phyloP scores from a whole-genome alignment of 2,329 filamentous ascomycete species.

The Ascochyta pisi region DNA sequence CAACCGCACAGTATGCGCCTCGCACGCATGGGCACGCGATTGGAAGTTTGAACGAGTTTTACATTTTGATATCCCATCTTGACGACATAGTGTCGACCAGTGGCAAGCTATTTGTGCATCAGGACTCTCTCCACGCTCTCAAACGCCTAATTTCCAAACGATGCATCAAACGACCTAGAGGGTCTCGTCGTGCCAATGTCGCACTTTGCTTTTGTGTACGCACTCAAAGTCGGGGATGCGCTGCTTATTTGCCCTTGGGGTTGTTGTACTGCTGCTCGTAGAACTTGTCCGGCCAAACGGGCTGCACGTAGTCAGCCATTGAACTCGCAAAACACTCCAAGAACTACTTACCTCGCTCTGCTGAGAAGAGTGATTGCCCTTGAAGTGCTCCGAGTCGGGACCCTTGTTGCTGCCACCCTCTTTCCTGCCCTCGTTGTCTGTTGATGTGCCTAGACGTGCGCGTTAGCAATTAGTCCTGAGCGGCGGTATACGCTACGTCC shows the following conservation, averaged over 20 bases:
- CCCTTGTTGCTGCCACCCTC: conserved; percentile 36
- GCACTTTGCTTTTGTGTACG: not conserved
- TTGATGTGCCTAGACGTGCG: conserved; percentile 23
- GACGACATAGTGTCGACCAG: not conserved
- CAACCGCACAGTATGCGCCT: not conserved
- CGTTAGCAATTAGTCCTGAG: conserved; percentile 1
- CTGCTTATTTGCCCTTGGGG: conserved; percentile 43
- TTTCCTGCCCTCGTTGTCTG: conserved; percentile 32
- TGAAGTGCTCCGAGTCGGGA: conserved; percentile 36
- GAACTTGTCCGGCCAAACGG: conserved; percentile 40
- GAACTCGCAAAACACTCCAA: not conserved
- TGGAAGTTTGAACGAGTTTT: conserved; percentile 4
- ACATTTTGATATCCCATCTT: conserved; percentile 15
- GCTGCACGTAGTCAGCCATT: conserved; percentile 20
- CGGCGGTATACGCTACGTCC: not conserved
- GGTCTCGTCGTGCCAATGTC: not conserved
- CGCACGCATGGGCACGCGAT: not conserved
- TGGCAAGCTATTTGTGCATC: conserved; percentile 10
- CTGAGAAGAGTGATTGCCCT: conserved; percentile 35
- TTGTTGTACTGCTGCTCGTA: conserved; percentile 43
- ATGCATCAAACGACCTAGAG: conserved; percentile 3
- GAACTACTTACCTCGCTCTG: conserved; percentile 31
- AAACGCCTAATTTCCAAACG: conserved; percentile 9
- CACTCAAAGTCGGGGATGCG: not conserved
- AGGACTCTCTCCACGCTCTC: conserved; percentile 3